Evolutionary conservation across 306 rosid species (phyloP).

Genomic region (barrel medic (Medicago truncatula)): MtrunA17r5.0-ANR NC_053049.1:9111501-9112000

Average conservation of each 20-base stretch:
- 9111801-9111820: constrained; percentile 15
- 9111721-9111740: not conserved
- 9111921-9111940: too few relatives aligned
- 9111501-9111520: not conserved
- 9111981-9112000: too few relatives aligned
- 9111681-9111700: not conserved
- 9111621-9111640: not conserved
- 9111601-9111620: not conserved
- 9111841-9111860: not conserved
- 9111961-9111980: too few relatives aligned
- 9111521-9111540: not conserved
- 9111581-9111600: not conserved
- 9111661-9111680: not conserved
- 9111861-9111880: not conserved
- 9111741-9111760: not conserved
- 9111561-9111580: not conserved
- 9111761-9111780: not conserved
- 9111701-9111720: not conserved
- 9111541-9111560: not conserved
- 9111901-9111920: too few relatives aligned
- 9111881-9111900: too few relatives aligned
- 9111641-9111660: not conserved
- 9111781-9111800: constrained; percentile 1
- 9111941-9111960: too few relatives aligned
- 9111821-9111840: not conserved